Conservation (phyloP, 768 basidiomycete species). For the Hortiboletus flavorubellus region DNA sequence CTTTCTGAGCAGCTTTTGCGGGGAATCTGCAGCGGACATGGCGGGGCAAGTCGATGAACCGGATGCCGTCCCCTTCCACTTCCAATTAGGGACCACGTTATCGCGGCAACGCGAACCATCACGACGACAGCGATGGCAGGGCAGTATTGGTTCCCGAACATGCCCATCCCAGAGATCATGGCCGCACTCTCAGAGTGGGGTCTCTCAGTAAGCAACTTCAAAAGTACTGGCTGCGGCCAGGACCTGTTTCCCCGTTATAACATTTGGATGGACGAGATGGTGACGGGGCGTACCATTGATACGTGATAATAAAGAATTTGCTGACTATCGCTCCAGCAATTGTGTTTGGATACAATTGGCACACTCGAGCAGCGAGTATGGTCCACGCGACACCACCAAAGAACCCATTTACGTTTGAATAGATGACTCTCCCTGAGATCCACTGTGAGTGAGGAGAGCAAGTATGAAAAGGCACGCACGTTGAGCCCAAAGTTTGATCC, state of each 20-base stretch:
- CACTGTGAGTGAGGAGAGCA: constrained; percentile 5
- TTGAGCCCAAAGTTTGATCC: constrained; percentile 98
- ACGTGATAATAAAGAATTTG: constrained; percentile 97
- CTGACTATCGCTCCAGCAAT: constrained; percentile 94
- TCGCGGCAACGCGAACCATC: constrained; percentile 16
- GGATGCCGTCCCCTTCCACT: constrained; percentile 4
- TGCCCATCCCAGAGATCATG: constrained; percentile 63
- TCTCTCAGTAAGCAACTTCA: constrained; percentile 69
- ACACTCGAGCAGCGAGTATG: constrained; percentile 97
- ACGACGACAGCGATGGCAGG: constrained; percentile 22
- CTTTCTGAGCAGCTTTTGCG: constrained; percentile 4
- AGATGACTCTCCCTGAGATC: constrained; percentile 81
- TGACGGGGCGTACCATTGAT: constrained; percentile 76
- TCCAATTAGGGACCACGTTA: constrained; percentile 25
- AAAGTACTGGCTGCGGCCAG: constrained; percentile 97
- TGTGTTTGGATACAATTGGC: constrained; percentile 95
- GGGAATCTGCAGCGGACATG: constrained; percentile 3
- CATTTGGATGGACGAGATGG: not conserved
- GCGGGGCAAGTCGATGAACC: constrained; percentile 3
- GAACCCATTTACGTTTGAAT: constrained; percentile 97
- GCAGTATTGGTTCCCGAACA: constrained; percentile 61
- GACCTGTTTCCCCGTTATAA: constrained; percentile 52
- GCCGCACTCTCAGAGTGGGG: constrained; percentile 66
- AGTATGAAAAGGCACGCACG: constrained; percentile 47
- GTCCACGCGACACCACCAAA: constrained; percentile 99